Evolutionary conservation across 1,139 yeast species (phyloP), one percentile per base, ranked within the genome.

Genomic region (Diutina ranongensis): DNA sequence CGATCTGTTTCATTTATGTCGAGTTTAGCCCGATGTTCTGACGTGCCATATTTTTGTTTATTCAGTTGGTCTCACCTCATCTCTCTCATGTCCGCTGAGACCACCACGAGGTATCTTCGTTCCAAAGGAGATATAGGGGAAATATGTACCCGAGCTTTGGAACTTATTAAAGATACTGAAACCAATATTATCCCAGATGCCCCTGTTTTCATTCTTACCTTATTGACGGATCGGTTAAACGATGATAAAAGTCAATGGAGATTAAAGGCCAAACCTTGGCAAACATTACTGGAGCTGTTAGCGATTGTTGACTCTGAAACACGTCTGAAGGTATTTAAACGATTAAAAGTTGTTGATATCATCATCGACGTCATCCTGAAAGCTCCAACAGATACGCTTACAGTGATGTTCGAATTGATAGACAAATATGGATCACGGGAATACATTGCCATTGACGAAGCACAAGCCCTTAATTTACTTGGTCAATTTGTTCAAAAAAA

Each of bases 191-290:
- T 87, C 12, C 96, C 95, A 3, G 75, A 80, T 49, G 68, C 67
- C 46, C 69, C 73, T 13, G 55, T 63, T 0, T 86, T 87, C 48
- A 62, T 86, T 2, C 64, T 83, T 36, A 89, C 83, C 46, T 69
- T 88, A 53, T 53, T 83, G 2, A 67, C 79, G 50, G 94, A 85
- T 55, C 68, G 89, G 52, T 60, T 86, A 52, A 72, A 73, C 49
- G 86, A 80, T 49, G 13, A 21, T 12, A 15, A 21, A 20, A 49
- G 58, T 2, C 50, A 56, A 4, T 79, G 79, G 68, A 76, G 72
- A 53, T 57, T 50, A 13, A 59, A 64, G 45, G 47, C 57, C 0
- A 55, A 58, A 2, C 61, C 72, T 1, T 82, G 89, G 87, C 47
- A 49, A 41, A 48, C 50, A 3, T 57, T 79, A 40, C 54, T 57